Evolutionary conservation across 805 yeast genomes (phyloP).

Genomic region (Candida tibetensis): DNA sequence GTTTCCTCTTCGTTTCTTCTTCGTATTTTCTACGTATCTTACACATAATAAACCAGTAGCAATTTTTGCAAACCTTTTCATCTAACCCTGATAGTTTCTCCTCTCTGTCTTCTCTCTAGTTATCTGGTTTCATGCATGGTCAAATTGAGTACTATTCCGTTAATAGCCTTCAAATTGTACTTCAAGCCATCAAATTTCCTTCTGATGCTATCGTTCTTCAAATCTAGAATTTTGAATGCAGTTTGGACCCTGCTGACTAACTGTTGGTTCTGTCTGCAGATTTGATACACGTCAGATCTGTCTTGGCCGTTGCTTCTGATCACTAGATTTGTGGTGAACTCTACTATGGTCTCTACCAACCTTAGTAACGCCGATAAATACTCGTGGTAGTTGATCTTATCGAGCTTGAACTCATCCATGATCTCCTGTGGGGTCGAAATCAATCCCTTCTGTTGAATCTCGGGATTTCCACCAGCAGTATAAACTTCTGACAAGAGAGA

Average conservation of each 20-base stretch:
- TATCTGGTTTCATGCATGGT: no score
- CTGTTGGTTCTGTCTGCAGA: slow-evolving; percentile 21
- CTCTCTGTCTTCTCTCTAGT: no score
- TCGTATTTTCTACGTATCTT: no score
- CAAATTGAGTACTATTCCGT: slow-evolving; percentile 25
- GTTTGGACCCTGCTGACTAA: slow-evolving; percentile 21
- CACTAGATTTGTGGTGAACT: slow-evolving; percentile 22
- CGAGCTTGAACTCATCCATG: slow-evolving; percentile 8
- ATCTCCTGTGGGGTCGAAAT: slow-evolving; percentile 19
- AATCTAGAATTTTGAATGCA: slow-evolving; percentile 28
- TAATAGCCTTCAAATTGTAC: slow-evolving; percentile 25
- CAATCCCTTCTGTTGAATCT: slow-evolving; percentile 11
- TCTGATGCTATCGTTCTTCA: slow-evolving; percentile 27
- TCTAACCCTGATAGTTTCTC: no score
- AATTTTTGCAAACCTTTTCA: no score
- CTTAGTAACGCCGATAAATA: slow-evolving; percentile 22
- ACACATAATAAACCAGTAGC: no score
- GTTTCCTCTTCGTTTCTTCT: no score
- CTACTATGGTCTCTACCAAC: slow-evolving; percentile 22
- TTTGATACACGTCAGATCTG: slow-evolving; percentile 13
- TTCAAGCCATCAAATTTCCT: slow-evolving; percentile 29
- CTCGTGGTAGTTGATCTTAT: slow-evolving; percentile 17
- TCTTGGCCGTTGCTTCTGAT: slow-evolving; percentile 16
- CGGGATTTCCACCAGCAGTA: neutral
- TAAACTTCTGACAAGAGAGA: neutral